A percentile compares a stretch with the other conserved stretches of the same genome.
phyloP scores from a whole-genome alignment of 306 rosid genomes.

The Astragalus membranaceus region DNA sequence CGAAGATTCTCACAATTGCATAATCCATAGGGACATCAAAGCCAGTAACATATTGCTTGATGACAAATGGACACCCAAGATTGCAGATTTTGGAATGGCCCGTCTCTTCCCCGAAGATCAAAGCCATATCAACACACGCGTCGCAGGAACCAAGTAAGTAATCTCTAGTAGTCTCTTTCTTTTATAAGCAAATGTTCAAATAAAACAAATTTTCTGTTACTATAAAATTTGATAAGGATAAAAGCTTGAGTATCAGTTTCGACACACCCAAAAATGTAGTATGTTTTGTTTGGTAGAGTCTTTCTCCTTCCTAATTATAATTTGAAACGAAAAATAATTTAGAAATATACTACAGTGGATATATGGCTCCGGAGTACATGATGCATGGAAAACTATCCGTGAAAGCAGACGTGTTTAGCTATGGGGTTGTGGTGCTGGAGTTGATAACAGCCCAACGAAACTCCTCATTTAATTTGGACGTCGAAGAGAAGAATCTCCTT shows the following conservation, averaged over 20 bases:
- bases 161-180: background rate
- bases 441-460: constrained; percentile 70
- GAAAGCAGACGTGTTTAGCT: constrained; percentile 86
- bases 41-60: constrained; percentile 87
- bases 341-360: constrained; percentile 48
- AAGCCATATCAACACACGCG: constrained; percentile 84
- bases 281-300: background rate
- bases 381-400: constrained; percentile 76
- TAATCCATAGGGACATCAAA: constrained; percentile 89
- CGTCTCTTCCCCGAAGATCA: constrained; percentile 98
- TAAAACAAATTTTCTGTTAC: too few relatives aligned
- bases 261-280: too few relatives aligned
- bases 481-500: constrained; percentile 26
- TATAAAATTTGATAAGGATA: too few relatives aligned
- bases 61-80: constrained; percentile 88
- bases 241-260: too few relatives aligned
- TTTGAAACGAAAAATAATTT: background rate
- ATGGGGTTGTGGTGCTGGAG: constrained; percentile 81
- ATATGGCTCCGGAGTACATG: constrained; percentile 93
- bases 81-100: constrained; percentile 99
- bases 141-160: constrained; percentile 89
- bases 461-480: constrained; percentile 25
- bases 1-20: constrained; percentile 79
- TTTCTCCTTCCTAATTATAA: background rate
- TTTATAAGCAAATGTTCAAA: too few relatives aligned